These are phyloP conservation scores for Fusarium sarcochroum DNA, from an alignment of 2,329 filamentous ascomycete genomes.

Conservation along the genomic window DNA sequence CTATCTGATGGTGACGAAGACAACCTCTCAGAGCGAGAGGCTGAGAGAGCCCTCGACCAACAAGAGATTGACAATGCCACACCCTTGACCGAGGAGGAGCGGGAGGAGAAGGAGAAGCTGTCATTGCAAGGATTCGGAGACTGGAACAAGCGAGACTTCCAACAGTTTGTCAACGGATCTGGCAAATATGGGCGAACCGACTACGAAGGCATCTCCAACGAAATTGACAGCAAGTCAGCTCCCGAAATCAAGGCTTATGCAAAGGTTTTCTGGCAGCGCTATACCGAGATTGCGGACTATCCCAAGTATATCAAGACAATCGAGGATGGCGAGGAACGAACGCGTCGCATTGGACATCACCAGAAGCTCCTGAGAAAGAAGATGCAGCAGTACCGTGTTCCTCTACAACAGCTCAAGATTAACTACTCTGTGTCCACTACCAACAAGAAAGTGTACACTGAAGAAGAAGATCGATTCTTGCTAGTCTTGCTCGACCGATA, in stretches of 20 bases:
- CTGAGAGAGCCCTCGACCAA: conserved; percentile 89
- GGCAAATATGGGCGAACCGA: conserved; percentile 92
- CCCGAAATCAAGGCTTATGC: conserved; percentile 92
- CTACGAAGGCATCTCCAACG: conserved; percentile 86
- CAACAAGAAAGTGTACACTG: conserved; percentile 99
- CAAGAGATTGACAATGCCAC: conserved; percentile 93
- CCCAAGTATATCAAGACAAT: conserved; percentile 90
- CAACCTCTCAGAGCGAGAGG: conserved; percentile 86
- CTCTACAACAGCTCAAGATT: conserved; percentile 96
- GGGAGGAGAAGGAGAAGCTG: conserved; percentile 85
- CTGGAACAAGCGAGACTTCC: conserved; percentile 98
- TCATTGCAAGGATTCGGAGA: conserved; percentile 89
- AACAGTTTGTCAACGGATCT: conserved; percentile 96
- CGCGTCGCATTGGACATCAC: conserved; percentile 90
- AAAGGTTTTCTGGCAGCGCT: conserved; percentile 96
- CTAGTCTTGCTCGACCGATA: conserved; percentile 93
- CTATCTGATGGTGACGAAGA: conserved; percentile 90
- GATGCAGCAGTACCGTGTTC: conserved; percentile 96
- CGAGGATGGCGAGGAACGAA: conserved; percentile 91
- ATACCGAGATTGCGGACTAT: conserved; percentile 90
- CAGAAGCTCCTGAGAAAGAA: conserved; percentile 95
- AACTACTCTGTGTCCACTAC: conserved; percentile 99
- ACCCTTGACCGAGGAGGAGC: conserved; percentile 89
- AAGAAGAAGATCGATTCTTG: conserved; percentile 96
- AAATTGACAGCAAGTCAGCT: conserved; percentile 90